Evolutionary conservation across 495 filamentous ascomycete genomes (phyloP).

Genomic region (Patellaria atrata): DNA sequence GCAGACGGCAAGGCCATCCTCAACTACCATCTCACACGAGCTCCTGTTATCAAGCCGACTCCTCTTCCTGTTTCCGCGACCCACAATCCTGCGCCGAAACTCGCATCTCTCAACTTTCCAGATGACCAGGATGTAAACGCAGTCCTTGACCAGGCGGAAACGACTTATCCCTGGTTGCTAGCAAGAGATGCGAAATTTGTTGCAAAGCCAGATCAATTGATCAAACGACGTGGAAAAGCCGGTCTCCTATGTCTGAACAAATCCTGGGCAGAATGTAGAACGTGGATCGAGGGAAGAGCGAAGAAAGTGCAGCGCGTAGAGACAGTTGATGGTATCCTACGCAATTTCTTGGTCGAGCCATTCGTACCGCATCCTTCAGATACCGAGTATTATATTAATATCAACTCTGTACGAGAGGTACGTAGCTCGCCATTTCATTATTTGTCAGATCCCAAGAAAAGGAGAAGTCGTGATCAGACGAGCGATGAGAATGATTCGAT

Average conservation of each 20-base stretch:
- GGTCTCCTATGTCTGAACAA: conserved; percentile 95
- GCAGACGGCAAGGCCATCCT: conserved; percentile 99
- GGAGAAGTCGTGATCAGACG: too few relatives aligned
- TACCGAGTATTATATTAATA: conserved; percentile 99
- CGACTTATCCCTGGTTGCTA: conserved; percentile 89
- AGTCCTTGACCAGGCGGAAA: conserved; percentile 89
- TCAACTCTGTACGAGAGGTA: conserved; percentile 82
- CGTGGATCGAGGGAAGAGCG: conserved; percentile 84
- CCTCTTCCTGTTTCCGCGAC: conserved; percentile 71
- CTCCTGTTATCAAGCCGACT: conserved; percentile 93
- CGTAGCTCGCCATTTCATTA: conserved; percentile 29
- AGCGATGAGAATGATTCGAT: conserved; percentile 1
- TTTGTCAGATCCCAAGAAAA: too few relatives aligned
- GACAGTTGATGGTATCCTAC: conserved; percentile 72
- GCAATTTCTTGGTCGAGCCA: conserved; percentile 94
- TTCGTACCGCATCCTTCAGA: conserved; percentile 87
- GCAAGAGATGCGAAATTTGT: conserved; percentile 76
- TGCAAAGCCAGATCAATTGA: conserved; percentile 98
- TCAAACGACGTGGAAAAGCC: conserved; percentile 98
- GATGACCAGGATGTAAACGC: conserved; percentile 67
- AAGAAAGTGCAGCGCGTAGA: conserved; percentile 88
- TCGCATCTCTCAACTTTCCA: conserved; percentile 87
- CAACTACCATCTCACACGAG: conserved; percentile 99
- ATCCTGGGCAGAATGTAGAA: conserved; percentile 81
- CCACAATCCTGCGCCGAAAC: conserved; percentile 84